These are phyloP conservation scores for Nidula microcarpa DNA, from an alignment of 768 basidiomycete species.

Conservation along the genomic window DNA sequence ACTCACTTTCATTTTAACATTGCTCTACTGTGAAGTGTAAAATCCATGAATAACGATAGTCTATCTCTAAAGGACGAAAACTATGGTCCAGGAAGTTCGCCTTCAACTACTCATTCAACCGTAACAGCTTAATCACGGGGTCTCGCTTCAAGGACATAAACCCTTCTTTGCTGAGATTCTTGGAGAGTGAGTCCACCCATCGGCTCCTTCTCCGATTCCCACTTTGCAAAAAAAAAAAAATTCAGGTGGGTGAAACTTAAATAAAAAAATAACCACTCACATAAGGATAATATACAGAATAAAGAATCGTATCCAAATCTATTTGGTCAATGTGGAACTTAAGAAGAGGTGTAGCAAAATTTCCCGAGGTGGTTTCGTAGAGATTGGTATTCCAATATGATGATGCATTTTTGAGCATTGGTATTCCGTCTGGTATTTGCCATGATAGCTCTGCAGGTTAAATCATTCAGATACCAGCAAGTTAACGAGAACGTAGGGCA, in stretches of 20 bases:
- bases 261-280: conserved; percentile 11
- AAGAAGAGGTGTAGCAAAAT: conserved; percentile 34
- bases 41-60: too few species aligned
- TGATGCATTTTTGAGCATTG: conserved; percentile 32
- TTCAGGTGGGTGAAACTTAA: neutral
- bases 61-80: too few species aligned
- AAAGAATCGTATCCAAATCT: conserved; percentile 35
- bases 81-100: too few species aligned
- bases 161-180: conserved; percentile 13
- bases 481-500: neutral
- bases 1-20: too few species aligned
- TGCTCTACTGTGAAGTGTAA: too few species aligned
- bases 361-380: conserved; percentile 36
- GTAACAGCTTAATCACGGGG: conserved; percentile 22
- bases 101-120: conserved; percentile 14
- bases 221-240: conserved; percentile 7
- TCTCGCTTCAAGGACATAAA: conserved; percentile 20
- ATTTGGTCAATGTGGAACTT: conserved; percentile 36
- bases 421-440: conserved; percentile 22
- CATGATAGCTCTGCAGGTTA: conserved; percentile 22
- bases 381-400: conserved; percentile 36
- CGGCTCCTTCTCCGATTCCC: conserved; percentile 12
- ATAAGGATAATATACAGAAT: conserved; percentile 35
- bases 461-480: neutral
- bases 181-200: conserved; percentile 19